Base-by-base conservation (phyloP, 1,284 basidiomycete genomes). In the Neotropicomus parvogracilis region DNA sequence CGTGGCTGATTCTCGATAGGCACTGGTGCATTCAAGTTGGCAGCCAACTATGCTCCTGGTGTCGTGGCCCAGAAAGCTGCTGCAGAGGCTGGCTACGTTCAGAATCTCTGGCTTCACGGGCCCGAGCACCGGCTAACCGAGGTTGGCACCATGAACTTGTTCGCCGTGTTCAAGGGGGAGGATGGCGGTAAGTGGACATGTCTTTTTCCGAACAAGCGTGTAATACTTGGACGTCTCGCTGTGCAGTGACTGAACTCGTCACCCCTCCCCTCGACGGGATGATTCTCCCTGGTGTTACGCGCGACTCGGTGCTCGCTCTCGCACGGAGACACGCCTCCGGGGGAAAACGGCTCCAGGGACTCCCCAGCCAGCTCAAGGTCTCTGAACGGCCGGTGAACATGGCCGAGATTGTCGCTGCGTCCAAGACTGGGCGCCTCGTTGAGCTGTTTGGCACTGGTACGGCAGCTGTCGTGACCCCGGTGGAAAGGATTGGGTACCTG, bases 101-200 rank as follows among this genome's bases (percentile, higher is more conserved):
- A 99, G 69, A 97, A 97, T 67, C 78, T 99, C 7, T 98, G 95
- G 95, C 73, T 98, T 32, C 85, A 92, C 53, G 92, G 93, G 0
- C 81, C 84, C 3, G 88, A 95, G 50, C 88, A 95, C 64, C 73
- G 86, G 60, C 70, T 95, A 44, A 95, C 93, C 0, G 94, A 91
- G 71, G 88, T 92, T 28, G 95, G 95, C 26, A 95, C 93, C 1
- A 98, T 99, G 97, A 99, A 99, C 72, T 73, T 95, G 62, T 97
- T 98, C 55, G 80, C 91, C 36, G 93, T 86, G 0, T 81, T 98
- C 67, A 81, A 82, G 64, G 78, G 78, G 24, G 75, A 80, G 10
- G 81, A 93, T 58, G 92, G 90, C 33, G 71, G 85, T 83, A 55
- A 59, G 77, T 70, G 17, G 24, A 6, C 48, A 1, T 20, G 13